Base-by-base conservation (phyloP, 1,284 basidiomycete genomes). In the Fistulinella cinereoalba region DNA sequence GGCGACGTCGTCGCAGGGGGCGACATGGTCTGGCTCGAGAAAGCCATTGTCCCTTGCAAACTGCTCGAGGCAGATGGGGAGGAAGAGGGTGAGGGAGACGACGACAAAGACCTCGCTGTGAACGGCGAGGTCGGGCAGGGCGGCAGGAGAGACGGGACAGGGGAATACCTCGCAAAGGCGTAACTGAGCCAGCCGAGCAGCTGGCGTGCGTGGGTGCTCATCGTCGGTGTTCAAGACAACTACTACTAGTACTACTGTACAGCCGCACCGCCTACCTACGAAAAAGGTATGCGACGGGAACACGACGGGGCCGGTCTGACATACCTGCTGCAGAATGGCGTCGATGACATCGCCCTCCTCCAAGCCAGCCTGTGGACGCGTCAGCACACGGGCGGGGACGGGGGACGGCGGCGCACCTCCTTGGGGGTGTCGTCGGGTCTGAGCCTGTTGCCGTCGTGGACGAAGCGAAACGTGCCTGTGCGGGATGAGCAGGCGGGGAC, bases 1-100 rank as follows among this genome's bases (percentile, higher is more conserved):
- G 52, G 57, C 16, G 53, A 45, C 2, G 55, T 65, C 53, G 12
- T 53, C 45, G 45, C 88, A 90, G 6, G 75, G 75, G 21, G 66
- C 52, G 0, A 70, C 76, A 56, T 75, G 76, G 49, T 83, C 81
- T 1, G 88, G 87, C 16, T 81, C 66, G 1, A 88, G 65, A 54
- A 72, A 85, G 0, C 88, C 88, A 64, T 90, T 90, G 67, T 91
- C 88, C 45, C 86, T 74, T 2, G 88, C 87, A 50, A 89, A 90
- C 64, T 91, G 88, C 56, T 91, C 88, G 9, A 91, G 70, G 56
- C 85, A 88, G 53, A 91, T 87, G 1, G 88, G 88, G 2, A 89
- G 72, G 56, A 90, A 90, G n/a, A 90, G 71, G 0, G 85, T 88
- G 61, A 90, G 66, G 0, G 84, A 88, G 6, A 88, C 87, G 28